These are phyloP conservation scores for Ascochyta koolunga DNA, from an alignment of 2,329 filamentous ascomycete genomes.

Conservation along the genomic window DNA sequence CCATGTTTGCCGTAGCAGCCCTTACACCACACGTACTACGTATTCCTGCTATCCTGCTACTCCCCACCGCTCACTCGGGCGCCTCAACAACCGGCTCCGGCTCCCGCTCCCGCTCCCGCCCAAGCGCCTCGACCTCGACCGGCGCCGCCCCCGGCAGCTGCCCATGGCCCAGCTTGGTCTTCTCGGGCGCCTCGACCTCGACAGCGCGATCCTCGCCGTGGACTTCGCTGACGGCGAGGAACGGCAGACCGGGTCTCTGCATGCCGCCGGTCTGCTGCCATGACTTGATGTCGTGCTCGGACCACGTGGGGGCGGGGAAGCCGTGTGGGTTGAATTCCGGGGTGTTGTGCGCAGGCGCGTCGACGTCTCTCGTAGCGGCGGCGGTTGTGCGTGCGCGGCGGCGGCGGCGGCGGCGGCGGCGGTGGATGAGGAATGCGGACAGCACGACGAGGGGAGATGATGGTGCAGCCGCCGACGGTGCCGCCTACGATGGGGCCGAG, in stretches of 20 bases:
- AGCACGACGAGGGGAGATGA: slow-evolving; percentile 32
- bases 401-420: slow-evolving; percentile 12
- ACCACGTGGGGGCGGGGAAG: slow-evolving; percentile 1
- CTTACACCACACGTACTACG: too few relatives aligned
- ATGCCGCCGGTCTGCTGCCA: slow-evolving; percentile 3
- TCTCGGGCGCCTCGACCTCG: slow-evolving; percentile 11
- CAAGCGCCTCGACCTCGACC: not conserved
- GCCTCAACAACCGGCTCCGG: too few relatives aligned
- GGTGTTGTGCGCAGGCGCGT: slow-evolving; percentile 6
- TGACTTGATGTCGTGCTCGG: not conserved
- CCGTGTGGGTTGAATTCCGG: slow-evolving; percentile 8
- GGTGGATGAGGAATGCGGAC: slow-evolving; percentile 29
- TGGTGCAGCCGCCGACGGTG: slow-evolving; percentile 38
- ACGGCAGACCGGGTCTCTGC: not conserved
- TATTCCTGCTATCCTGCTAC: too few relatives aligned
- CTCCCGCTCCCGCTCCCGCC: not conserved
- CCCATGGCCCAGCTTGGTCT: not conserved
- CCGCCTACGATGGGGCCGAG: slow-evolving; percentile 43
- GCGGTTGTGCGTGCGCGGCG: not conserved
- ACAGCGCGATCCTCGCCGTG: slow-evolving; percentile 11
- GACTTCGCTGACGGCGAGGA: slow-evolving; percentile 1
- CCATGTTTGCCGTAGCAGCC: too few relatives aligned
- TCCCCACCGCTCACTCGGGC: too few relatives aligned
- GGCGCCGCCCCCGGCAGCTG: not conserved
- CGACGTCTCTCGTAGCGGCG: too few relatives aligned